These are phyloP conservation scores for Ciborinia camelliae DNA, from an alignment of 2,329 filamentous ascomycete species.

Conservation along the genomic window DNA sequence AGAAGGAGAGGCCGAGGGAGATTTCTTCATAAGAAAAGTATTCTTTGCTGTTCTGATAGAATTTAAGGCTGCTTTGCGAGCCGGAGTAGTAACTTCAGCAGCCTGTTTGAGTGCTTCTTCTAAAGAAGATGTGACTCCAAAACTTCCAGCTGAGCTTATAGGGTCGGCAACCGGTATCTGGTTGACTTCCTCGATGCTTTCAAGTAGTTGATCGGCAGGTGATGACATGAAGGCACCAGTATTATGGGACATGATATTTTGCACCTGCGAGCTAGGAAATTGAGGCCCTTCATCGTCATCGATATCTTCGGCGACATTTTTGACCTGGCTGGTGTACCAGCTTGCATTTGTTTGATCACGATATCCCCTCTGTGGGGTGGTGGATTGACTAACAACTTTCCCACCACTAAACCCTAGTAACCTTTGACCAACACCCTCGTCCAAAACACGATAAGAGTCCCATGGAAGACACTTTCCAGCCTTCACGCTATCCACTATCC, in stretches of 20 bases:
- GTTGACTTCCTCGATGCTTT: constrained; percentile 17
- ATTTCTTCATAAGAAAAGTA: constrained; percentile 6
- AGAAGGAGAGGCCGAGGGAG: neutral
- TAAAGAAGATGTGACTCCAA: constrained; percentile 36
- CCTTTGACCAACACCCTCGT: constrained; percentile 80
- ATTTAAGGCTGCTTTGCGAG: constrained; percentile 3
- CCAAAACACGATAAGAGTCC: constrained; percentile 78
- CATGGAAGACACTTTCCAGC: constrained; percentile 81
- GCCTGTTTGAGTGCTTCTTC: constrained; percentile 36
- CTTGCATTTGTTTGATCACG: constrained; percentile 76
- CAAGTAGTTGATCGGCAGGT: constrained; percentile 5
- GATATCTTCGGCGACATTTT: constrained; percentile 41
- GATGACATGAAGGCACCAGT: constrained; percentile 15
- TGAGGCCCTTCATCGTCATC: constrained; percentile 43
- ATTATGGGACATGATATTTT: constrained; percentile 21
- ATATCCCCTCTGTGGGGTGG: constrained; percentile 62
- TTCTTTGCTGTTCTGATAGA: neutral
- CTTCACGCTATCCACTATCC: constrained; percentile 85
- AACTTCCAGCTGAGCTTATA: constrained; percentile 29
- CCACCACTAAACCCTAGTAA: constrained; percentile 62
- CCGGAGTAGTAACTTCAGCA: constrained; percentile 1
- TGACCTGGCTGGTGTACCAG: constrained; percentile 76
- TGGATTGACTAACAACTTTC: constrained; percentile 63
- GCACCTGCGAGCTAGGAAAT: constrained; percentile 29
- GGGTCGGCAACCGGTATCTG: constrained; percentile 13